Base-by-base conservation (phyloP, 768 basidiomycete species). In the Panaeolus papilionaceus region DNA sequence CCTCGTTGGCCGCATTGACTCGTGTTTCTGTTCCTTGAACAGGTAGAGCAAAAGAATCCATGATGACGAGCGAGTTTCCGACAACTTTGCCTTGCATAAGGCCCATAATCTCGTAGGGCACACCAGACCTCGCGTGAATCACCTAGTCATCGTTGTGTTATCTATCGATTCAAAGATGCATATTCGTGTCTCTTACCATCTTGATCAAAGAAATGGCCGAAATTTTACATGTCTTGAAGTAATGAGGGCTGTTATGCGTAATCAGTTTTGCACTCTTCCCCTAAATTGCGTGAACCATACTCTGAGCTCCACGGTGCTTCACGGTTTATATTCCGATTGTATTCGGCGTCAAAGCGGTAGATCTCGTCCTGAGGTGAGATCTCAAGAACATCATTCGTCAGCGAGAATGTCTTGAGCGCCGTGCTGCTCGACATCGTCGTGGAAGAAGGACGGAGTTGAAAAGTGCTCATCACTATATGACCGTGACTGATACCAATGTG, bases 31-130 rank as follows among this genome's bases (percentile, higher is more conserved):
- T 99, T 14, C 98, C 98, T 77, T 98, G 94, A 2, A 99, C 97
- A 1, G 98, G 98, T 3, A 99, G 83, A 4, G 98, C 96, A 71
- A 98, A 99, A 11, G 95, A 95, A 79, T 99, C 98, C 88, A 98
- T 91, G 75, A 99, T 90, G 14, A 93, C 90, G 42, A 93, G 81
- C 1, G 91, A 84, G 69, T 89, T 90, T 2, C 88, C 92, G 9
- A 93, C 81, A 42, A 98, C 91, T 79, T 98, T 97, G 66, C 96
- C 96, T 79, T 98, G 96, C 96, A 99, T 98, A 38, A 99, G 87
- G 10, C 97, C 97, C 97, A 99, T 99, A 75, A 99, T 98, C 80
- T 99, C 97, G 82, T 98, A 94, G 67, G 93, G 92, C 5, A 98
- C 97, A 67, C 97, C 97, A 2, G 97, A 98, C 63, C 97, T 90